Base-by-base conservation (phyloP, 73 alveolate genomes). In the Tetrahymena borealis region DNA sequence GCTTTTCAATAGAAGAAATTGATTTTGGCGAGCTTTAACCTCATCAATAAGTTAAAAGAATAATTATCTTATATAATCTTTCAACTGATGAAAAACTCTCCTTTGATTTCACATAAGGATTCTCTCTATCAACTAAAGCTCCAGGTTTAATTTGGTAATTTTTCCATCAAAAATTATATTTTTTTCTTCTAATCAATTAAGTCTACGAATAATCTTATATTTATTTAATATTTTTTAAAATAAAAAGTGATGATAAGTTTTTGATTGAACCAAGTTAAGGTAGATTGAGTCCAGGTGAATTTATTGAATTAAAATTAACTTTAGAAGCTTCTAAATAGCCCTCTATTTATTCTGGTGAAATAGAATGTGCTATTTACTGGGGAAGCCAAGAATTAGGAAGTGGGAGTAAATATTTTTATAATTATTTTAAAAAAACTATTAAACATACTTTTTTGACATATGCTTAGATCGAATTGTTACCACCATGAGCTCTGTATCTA, bases 11-110 rank as follows among this genome's bases (percentile, higher is more conserved):
- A 11, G 99, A 99, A 96, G 99, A 97, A 91, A 98, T 99, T 32
- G 99, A 98, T 92, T 99, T 99, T 95, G 99, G 99, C 11, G 99
- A 98, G 97, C 96, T 98, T 39, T 97, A 97, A 90, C 97, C 96
- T 78, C 98, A 96, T 6, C 95, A 95, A 40, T 94, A 97, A 12
- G 94, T 98, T 28, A 96, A 96, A 90, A 97, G 99, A 95, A 94
- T 98, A 90, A 99, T 98, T 78, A 98, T 97, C 32, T 96, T 98
- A 41, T 98, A 98, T 92, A 98, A 98, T 93, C 92, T 96, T 94
- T 96, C 98, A 32, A 93, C 93, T 24, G 96, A 98, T 38, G 93
- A 96, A 91, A 97, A 98, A 40, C 97, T 98, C 32, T 97, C 95
- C 90, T 98, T 97, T 92, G 99, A 98, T 90, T 98, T 98, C 96